phyloP scores from a whole-genome alignment of 2,329 filamentous ascomycete species.

The Monosporascus sp. region DNA sequence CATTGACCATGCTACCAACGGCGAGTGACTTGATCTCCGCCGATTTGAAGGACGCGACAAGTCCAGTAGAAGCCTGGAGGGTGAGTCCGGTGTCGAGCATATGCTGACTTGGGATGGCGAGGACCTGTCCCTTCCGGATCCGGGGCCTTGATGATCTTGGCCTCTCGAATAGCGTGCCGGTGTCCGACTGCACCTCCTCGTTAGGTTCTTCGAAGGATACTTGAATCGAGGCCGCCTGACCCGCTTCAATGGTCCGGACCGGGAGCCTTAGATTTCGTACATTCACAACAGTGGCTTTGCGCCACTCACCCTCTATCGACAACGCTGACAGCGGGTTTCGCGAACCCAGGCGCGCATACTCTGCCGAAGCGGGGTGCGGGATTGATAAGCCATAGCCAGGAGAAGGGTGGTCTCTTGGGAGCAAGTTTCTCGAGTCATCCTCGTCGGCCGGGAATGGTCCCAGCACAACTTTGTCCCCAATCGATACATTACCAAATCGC shows the following conservation, averaged over 20 bases:
- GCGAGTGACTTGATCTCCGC: slow-evolving; percentile 58
- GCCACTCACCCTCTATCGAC: slow-evolving; percentile 65
- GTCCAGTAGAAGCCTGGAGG: slow-evolving; percentile 61
- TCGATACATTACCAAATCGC: slow-evolving; percentile 69
- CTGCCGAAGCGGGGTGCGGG: slow-evolving; percentile 49
- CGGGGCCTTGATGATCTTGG: slow-evolving; percentile 31
- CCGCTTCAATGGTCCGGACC: slow-evolving; percentile 67
- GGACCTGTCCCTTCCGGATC: slow-evolving; percentile 77
- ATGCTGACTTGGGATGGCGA: slow-evolving; percentile 58
- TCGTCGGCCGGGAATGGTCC: slow-evolving; percentile 69
- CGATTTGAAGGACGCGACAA: slow-evolving; percentile 67
- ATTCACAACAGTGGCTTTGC: slow-evolving; percentile 73
- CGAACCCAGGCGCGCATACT: slow-evolving; percentile 48
- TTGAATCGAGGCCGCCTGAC: slow-evolving; percentile 87
- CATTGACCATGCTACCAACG: slow-evolving; percentile 66
- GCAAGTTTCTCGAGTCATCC: slow-evolving; percentile 35
- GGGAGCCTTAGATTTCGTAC: slow-evolving; percentile 84
- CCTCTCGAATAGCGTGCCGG: slow-evolving; percentile 21
- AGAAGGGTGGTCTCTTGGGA: slow-evolving; percentile 43
- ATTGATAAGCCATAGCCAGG: slow-evolving; percentile 46
- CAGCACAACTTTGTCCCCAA: slow-evolving; percentile 73
- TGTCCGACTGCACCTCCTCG: slow-evolving; percentile 24
- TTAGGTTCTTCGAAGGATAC: slow-evolving; percentile 53
- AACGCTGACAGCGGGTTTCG: slow-evolving; percentile 49
- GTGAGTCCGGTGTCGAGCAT: slow-evolving; percentile 53